Evolutionary conservation across 345 rosid species (phyloP).

Genomic region (Erysimum cheiranthoides): DNA sequence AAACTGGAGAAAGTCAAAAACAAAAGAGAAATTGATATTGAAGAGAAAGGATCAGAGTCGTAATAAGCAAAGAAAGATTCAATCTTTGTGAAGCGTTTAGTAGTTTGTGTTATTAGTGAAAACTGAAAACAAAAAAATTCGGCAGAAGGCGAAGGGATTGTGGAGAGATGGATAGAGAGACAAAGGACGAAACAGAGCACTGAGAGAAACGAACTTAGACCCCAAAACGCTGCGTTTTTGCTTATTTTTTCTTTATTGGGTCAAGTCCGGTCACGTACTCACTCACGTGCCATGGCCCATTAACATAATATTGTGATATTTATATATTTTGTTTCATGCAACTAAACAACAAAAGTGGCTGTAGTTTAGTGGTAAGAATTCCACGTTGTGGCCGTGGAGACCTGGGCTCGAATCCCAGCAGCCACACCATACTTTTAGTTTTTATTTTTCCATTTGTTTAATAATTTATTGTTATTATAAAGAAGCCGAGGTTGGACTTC

Average conservation of each 20-base stretch:
- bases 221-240: conserved; percentile 35
- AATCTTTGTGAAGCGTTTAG: conserved; percentile 29
- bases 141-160: conserved; percentile 39
- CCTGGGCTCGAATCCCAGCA: conserved; percentile 94
- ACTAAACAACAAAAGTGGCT: neutral
- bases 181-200: conserved; percentile 12
- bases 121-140: conserved; percentile 28
- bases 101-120: conserved; percentile 7
- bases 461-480: neutral
- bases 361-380: conserved; percentile 34
- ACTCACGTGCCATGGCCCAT: conserved; percentile 14
- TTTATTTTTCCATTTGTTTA: neutral
- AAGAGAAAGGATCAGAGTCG: conserved; percentile 2
- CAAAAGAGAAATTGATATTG: neutral
- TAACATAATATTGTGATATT: too few relatives aligned
- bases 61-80: neutral
- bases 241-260: neutral
- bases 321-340: too few relatives aligned
- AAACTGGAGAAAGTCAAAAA: conserved; percentile 27
- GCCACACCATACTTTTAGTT: conserved; percentile 65
- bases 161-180: conserved; percentile 33
- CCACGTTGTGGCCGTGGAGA: conserved; percentile 94
- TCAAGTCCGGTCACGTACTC: conserved; percentile 20
- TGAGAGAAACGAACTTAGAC: neutral
- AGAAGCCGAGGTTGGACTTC: neutral